These are phyloP conservation scores for Amyloporia xantha DNA, from an alignment of 768 basidiomycete genomes.

Conservation along the genomic window DNA sequence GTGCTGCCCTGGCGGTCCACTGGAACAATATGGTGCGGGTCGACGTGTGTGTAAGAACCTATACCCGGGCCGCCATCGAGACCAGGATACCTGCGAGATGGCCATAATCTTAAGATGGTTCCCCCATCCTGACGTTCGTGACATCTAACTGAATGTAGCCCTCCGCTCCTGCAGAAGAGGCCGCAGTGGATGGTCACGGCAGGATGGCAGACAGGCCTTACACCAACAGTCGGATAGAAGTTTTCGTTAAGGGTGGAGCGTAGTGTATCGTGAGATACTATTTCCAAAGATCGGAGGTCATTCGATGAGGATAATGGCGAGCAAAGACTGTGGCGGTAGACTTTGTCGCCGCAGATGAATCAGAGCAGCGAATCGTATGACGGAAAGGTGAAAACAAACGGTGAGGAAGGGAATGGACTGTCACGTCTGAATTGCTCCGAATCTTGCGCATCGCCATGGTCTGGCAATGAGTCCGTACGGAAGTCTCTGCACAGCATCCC, in stretches of 20 bases:
- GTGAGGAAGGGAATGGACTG: constrained; percentile 55
- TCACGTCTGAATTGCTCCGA: constrained; percentile 25
- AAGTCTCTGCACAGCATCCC: constrained; percentile 71
- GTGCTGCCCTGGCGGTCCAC: constrained; percentile 35
- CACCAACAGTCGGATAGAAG: constrained; percentile 15
- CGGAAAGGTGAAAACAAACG: constrained; percentile 70
- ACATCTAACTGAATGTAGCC: constrained; percentile 62
- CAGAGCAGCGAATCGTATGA: constrained; percentile 51
- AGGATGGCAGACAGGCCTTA: constrained; percentile 64
- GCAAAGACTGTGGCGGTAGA: constrained; percentile 31
- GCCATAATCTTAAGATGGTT: constrained; percentile 50
- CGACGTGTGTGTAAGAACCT: constrained; percentile 68
- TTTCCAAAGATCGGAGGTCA: constrained; percentile 8
- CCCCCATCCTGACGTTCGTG: constrained; percentile 46
- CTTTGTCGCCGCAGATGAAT: constrained; percentile 22
- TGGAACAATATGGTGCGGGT: constrained; percentile 83
- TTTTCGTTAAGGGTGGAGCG: constrained; percentile 15
- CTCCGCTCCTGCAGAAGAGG: constrained; percentile 63
- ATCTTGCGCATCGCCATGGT: constrained; percentile 29
- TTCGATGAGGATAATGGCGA: constrained; percentile 12
- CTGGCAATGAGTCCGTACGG: constrained; percentile 30
- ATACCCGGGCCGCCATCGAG: constrained; percentile 36
- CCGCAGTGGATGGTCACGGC: constrained; percentile 55
- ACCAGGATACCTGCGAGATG: constrained; percentile 56
- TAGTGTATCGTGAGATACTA: constrained; percentile 18